Base-by-base conservation (phyloP, 1,284 basidiomycete genomes). In the Moniliophthora roreri region DNA sequence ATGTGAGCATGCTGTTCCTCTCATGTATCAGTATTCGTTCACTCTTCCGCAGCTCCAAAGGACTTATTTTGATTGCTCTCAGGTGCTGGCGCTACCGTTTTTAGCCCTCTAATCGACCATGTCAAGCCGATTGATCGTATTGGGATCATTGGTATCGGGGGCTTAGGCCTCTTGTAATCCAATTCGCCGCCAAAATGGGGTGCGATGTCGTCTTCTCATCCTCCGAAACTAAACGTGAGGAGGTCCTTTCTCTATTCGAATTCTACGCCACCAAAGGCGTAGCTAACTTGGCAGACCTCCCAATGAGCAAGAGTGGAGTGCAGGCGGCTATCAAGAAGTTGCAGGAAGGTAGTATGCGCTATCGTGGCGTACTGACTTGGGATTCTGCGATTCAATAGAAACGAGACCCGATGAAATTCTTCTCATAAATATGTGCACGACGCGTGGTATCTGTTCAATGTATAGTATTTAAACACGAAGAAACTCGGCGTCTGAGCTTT, bases 151-250 rank as follows among this genome's bases (percentile, higher is more conserved):
- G n/a, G n/a, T n/a, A 73, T 84, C 52, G 82, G 82, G 53, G 83
- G 81, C 26, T 69, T 84, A 1, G 75, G 76, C 11, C 76, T 79
- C 76, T 77, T 55, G 80, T 74, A 51, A 74, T 82, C 46, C 69
- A 79, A 51, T 82, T 82, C 63, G 80, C 75, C 39, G 66, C 71
- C 36, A 78, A 80, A 20, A 70, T 82, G 59, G 80, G 81, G 7
- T 81, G 82, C 7, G 78, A 84, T 55, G 82, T 86, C 6, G 78
- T 76, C 32, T 82, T 86, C 71, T 80, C 81, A 13, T 81, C 81
- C 60, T 78, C 77, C 28, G 66, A 75, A 44, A 68, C 65, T 59
- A 87, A 87, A 69, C 71, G 77, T 62, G 76, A 75, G 15, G 84
- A 86, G 59, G 80, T 80, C 28, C 68, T 80, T 60, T 72, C 77